Evolutionary conservation across 2,329 filamentous ascomycete genomes (phyloP).

Genomic region (Hysterium pulicare): DNA sequence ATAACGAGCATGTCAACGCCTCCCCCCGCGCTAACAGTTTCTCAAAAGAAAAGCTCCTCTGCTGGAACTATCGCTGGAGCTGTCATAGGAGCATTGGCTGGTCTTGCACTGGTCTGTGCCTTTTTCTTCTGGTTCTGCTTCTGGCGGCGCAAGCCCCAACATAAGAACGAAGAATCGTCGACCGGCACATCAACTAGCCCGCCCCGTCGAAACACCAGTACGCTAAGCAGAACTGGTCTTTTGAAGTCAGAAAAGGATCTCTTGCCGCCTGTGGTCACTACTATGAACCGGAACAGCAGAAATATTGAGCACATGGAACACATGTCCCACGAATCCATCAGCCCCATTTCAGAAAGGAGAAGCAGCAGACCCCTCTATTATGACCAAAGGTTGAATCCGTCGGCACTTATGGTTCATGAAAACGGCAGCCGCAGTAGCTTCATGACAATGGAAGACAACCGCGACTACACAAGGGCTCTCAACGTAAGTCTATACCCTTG

Average conservation of each 20-base stretch:
- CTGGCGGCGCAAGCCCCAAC: slow-evolving; percentile 31
- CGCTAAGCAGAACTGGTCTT: slow-evolving; percentile 47
- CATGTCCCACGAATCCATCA: slow-evolving; percentile 31
- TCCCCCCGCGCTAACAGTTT: slow-evolving; percentile 13
- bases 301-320: too few species aligned
- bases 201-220: slow-evolving; percentile 44
- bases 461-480: slow-evolving; percentile 47
- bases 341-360: slow-evolving; percentile 33
- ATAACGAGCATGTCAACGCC: slow-evolving; percentile 39
- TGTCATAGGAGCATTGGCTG: slow-evolving; percentile 42
- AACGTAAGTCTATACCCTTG: slow-evolving; percentile 34
- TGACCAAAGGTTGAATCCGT: slow-evolving; percentile 49
- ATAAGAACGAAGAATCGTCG: slow-evolving; percentile 12
- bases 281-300: slow-evolving; percentile 24
- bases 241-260: slow-evolving; percentile 29
- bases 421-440: slow-evolving; percentile 47
- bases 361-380: slow-evolving; percentile 45
- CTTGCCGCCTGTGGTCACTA: slow-evolving; percentile 23
- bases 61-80: slow-evolving; percentile 46
- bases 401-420: slow-evolving; percentile 45
- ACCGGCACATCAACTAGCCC: slow-evolving; percentile 18
- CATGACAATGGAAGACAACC: slow-evolving; percentile 45
- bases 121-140: slow-evolving; percentile 41
- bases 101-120: slow-evolving; percentile 34
- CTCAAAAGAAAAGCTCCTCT: slow-evolving; percentile 21